These are phyloP conservation scores for Picea engelmannii DNA, from an alignment of 83 land plant genomes.

Conservation along the genomic window DNA sequence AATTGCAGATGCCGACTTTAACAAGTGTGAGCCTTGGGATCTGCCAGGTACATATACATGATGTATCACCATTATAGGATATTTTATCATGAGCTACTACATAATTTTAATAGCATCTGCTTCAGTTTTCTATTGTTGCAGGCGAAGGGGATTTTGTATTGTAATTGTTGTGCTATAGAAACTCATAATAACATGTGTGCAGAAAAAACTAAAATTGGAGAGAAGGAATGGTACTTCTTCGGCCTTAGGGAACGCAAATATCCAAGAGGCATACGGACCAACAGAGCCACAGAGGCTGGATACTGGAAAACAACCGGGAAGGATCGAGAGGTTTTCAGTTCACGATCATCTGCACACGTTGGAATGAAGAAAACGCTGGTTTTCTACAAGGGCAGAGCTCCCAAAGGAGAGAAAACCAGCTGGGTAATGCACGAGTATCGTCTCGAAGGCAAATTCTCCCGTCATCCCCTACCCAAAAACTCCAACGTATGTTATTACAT, in stretches of 20 bases:
- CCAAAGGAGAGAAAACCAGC: slow-evolving; percentile 64
- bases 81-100: no score
- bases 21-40: slow-evolving; percentile 86
- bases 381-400: slow-evolving; percentile 71
- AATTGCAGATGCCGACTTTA: slow-evolving; percentile 67
- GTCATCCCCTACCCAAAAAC: slow-evolving; percentile 7
- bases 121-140: no score
- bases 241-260: slow-evolving; percentile 59
- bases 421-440: slow-evolving; percentile 83
- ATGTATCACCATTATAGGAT: no score
- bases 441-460: slow-evolving; percentile 41
- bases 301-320: slow-evolving; percentile 77
- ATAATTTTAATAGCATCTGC: no score
- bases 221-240: slow-evolving; percentile 72
- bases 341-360: slow-evolving; percentile 28
- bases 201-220: slow-evolving; percentile 66
- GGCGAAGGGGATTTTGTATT: no score
- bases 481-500: no score
- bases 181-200: background rate
- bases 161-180: no score
- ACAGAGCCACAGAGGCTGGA: slow-evolving; percentile 66
- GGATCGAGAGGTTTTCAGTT: slow-evolving; percentile 61
- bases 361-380: slow-evolving; percentile 79
- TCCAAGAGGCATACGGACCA: slow-evolving; percentile 65
- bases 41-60: slow-evolving; percentile 45